Percentiles rank a stretch among this genome's conserved stretches.
Conservation (phyloP, 1,284 basidiomycete genomes). For the Ceratobasidium sp. region DNA sequence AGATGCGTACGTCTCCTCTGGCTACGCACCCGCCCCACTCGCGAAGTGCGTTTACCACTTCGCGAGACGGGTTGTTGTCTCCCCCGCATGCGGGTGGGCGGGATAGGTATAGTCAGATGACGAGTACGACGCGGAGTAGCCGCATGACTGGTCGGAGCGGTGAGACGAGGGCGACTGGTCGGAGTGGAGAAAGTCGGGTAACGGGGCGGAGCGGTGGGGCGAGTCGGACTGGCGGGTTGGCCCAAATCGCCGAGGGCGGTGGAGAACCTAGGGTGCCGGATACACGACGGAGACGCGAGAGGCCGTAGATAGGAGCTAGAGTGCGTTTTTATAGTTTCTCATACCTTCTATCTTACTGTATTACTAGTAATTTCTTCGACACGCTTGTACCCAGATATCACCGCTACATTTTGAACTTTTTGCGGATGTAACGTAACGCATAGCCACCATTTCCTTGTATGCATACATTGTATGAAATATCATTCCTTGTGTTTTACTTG, state of each 20-base stretch:
- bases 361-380: neutral
- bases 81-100: neutral
- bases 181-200: slow-evolving; percentile 1
- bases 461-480: no score
- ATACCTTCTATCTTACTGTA: neutral
- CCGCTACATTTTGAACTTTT: no score
- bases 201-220: neutral
- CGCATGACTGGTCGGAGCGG: slow-evolving; percentile 6
- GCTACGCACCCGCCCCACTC: neutral
- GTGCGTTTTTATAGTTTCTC: neutral
- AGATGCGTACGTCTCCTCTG: no score
- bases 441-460: no score
- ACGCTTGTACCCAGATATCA: no score
- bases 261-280: neutral
- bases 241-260: neutral
- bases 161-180: neutral
- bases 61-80: slow-evolving; percentile 14
- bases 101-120: slow-evolving; percentile 21
- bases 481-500: no score
- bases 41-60: neutral
- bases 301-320: neutral
- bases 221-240: neutral
- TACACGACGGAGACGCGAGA: neutral
- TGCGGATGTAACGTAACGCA: no score
- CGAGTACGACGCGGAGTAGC: slow-evolving; percentile 26